phyloP scores from a whole-genome alignment of 305 asterid species.

The Fraxinus nigra region DNA sequence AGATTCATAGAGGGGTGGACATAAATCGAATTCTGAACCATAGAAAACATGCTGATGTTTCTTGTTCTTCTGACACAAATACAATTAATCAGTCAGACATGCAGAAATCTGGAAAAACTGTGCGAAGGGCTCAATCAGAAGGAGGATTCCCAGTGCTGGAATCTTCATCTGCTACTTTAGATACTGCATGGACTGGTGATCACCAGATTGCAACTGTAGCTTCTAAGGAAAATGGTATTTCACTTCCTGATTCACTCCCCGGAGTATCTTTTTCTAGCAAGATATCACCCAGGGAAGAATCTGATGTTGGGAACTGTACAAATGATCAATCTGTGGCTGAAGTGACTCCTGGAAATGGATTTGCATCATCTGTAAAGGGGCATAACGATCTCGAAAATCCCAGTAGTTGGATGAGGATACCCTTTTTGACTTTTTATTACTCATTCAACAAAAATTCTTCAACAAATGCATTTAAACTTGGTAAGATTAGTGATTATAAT shows the following conservation, averaged over 20 bases:
- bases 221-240: constrained; percentile 28
- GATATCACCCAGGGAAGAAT: constrained; percentile 26
- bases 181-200: constrained; percentile 71
- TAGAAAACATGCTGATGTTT: constrained; percentile 24
- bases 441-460: constrained; percentile 43
- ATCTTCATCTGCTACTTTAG: constrained; percentile 58
- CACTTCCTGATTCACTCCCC: constrained; percentile 29
- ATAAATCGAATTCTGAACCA: constrained; percentile 29
- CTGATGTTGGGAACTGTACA: constrained; percentile 28
- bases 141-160: constrained; percentile 51
- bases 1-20: constrained; percentile 33
- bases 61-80: constrained; percentile 35
- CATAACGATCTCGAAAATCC: constrained; percentile 48
- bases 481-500: constrained; percentile 45
- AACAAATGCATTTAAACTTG: constrained; percentile 39
- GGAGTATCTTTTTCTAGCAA: constrained; percentile 35
- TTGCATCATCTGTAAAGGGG: constrained; percentile 34
- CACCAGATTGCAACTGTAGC: constrained; percentile 29
- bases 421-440: constrained; percentile 43
- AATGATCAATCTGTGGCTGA: constrained; percentile 28
- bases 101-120: constrained; percentile 38
- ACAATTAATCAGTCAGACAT: constrained; percentile 31
- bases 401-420: constrained; percentile 47
- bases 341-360: constrained; percentile 26
- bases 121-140: constrained; percentile 59